Percentiles rank a stretch among this genome's conserved stretches.
These are phyloP conservation scores for Alnus glutinosa DNA, from an alignment of 306 rosid species.

Conservation along the genomic window DNA sequence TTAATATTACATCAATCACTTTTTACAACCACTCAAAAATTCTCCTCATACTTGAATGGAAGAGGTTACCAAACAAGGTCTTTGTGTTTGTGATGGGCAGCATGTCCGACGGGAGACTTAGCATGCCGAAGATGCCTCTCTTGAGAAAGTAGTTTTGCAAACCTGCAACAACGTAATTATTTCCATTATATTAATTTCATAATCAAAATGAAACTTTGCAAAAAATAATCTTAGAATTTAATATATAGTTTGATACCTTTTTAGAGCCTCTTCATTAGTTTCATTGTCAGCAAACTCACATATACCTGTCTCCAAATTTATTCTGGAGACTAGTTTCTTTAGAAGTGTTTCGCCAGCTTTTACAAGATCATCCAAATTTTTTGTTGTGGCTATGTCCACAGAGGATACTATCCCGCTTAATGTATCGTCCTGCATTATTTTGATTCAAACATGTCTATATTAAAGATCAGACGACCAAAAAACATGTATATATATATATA, in stretches of 20 bases:
- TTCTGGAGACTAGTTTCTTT: conserved; percentile 52
- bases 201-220: background rate
- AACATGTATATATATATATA: too few relatives aligned
- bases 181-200: background rate
- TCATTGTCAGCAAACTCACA: conserved; percentile 27
- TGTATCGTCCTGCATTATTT: conserved; percentile 50
- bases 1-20: too few relatives aligned
- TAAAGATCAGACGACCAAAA: background rate
- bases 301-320: conserved; percentile 46
- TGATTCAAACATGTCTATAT: background rate
- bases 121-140: conserved; percentile 50
- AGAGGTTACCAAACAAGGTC: too few relatives aligned
- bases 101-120: too few relatives aligned
- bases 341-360: conserved; percentile 48
- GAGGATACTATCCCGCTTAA: conserved; percentile 41
- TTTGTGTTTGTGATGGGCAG: too few relatives aligned
- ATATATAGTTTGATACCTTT: conserved; percentile 22
- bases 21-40: too few relatives aligned
- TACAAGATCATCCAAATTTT: conserved; percentile 50
- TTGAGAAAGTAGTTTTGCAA: conserved; percentile 47
- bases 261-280: conserved; percentile 55
- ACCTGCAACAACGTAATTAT: conserved; percentile 31
- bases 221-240: too few relatives aligned
- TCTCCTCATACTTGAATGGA: too few relatives aligned
- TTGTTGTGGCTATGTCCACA: conserved; percentile 50